Evolutionary conservation across 257 asterid species (phyloP).

Genomic region (Apocynum venetum): DNA sequence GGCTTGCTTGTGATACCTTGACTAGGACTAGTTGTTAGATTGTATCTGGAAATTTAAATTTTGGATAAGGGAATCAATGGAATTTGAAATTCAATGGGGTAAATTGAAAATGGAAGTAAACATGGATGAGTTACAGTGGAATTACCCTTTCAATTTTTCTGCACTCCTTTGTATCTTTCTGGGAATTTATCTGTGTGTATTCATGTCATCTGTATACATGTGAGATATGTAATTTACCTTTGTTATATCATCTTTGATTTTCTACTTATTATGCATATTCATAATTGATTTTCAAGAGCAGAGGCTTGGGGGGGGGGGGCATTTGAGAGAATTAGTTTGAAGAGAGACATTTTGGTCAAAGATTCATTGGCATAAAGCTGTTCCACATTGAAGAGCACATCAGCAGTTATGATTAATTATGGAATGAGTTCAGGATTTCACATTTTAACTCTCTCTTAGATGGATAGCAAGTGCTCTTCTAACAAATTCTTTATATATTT

Average conservation of each 20-base stretch:
- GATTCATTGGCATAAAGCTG: background rate
- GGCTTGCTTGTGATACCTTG: background rate
- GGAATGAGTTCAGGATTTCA: background rate
- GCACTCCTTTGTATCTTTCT: too few species aligned
- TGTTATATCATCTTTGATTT: background rate
- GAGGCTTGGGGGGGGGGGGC: too few species aligned
- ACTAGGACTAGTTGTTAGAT: background rate
- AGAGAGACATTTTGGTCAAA: too few species aligned
- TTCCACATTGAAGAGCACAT: too few species aligned
- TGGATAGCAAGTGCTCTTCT: background rate
- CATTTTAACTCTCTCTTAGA: background rate
- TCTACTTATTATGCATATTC: background rate
- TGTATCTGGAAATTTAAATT: background rate
- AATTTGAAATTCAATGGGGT: background rate
- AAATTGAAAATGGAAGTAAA: background rate
- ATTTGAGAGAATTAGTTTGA: too few species aligned
- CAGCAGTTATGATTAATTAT: background rate
- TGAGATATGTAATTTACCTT: background rate
- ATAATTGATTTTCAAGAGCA: background rate
- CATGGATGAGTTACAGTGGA: background rate
- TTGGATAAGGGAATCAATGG: background rate
- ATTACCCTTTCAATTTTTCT: background rate
- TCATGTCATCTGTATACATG: background rate
- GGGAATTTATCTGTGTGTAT: background rate
- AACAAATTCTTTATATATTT: constrained; percentile 21